Base-by-base conservation (phyloP, 306 rosid species). In the Cucumis cinereus region DNA sequence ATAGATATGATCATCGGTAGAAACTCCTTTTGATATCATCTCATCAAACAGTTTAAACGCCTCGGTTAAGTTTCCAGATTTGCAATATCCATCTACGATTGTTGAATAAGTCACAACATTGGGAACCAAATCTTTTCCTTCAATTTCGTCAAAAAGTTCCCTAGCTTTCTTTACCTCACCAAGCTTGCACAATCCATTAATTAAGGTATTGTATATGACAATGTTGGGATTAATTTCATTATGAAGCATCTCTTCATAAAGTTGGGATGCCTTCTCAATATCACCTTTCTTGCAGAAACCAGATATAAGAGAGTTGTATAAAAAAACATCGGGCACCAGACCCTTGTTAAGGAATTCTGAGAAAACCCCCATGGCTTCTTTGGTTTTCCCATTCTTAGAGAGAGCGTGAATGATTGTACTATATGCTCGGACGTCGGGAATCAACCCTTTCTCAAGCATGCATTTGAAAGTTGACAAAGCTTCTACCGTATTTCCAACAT, bases 171-270 rank as follows among this genome's bases (percentile, higher is more conserved):
- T 83, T 52, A 82, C 57, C 57, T 82, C 83, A 49, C 88, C 90
- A 24, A 73, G 67, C 80, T 84, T 87, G 80, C 88, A 84, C 58
- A 84, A 56, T 53, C 88, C 90, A 60, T 84, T 71, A 55, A 87
- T 84, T 83, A 87, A 60, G 74, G 73, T 54, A 5, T 86, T 84
- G 55, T 76, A 78, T 52, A 84, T 76, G 26, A 82, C 84, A 61
- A 84, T 78, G 72, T 80, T 82, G 14, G 90, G 90, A 52, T 63
- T 28, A 15, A 78, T 57, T 7, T 83, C 84, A 66, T 81, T 82
- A n/a, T 16, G 50, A 54, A 61, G 26, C 90, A 87, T 87, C 58
- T 82, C 84, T 23, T 84, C 79, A 59, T 62, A 55, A 73, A 84
- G 81, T 23, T 78, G 75, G 55, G 81, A 78, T 64, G 86, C 88